Conservation (phyloP, 75 land plant species). For the Pinus tabuliformis region DNA sequence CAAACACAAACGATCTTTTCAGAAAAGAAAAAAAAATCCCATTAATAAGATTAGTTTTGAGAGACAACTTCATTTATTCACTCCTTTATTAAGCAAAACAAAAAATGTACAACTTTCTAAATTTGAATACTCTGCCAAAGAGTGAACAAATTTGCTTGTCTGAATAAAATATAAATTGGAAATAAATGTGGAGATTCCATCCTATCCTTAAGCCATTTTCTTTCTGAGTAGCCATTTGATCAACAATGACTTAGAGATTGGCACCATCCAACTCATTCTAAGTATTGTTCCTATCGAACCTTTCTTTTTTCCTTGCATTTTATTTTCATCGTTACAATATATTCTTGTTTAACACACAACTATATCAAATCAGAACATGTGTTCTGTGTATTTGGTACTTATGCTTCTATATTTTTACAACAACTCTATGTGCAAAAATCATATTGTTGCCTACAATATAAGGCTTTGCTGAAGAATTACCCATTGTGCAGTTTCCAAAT, state of each 20-base stretch:
- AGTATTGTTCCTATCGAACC: constrained; percentile 20
- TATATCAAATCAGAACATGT: too few species aligned
- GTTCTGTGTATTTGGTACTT: not conserved
- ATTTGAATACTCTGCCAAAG: too few species aligned
- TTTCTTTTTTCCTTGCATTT: not conserved
- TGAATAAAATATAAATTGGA: too few species aligned
- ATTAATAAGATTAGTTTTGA: too few species aligned
- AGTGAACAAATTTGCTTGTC: too few species aligned
- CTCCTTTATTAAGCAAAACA: too few species aligned
- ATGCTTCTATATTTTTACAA: constrained; percentile 21
- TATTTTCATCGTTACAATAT: not conserved
- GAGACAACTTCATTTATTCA: too few species aligned
- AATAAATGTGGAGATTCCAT: constrained; percentile 7
- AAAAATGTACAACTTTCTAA: too few species aligned
- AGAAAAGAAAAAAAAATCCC: too few species aligned
- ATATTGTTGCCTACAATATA: constrained; percentile 33
- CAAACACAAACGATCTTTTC: too few species aligned
- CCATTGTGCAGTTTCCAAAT: constrained; percentile 18
- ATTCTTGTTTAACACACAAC: too few species aligned
- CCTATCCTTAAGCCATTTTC: constrained; percentile 17
- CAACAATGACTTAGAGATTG: constrained; percentile 4
- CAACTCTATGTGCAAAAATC: constrained; percentile 33
- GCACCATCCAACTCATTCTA: constrained; percentile 16
- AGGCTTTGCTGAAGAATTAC: constrained; percentile 35
- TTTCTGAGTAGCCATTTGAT: constrained; percentile 15